Evolutionary conservation across 768 basidiomycete species (phyloP).

Genomic region (Antrodiella citrinella): DNA sequence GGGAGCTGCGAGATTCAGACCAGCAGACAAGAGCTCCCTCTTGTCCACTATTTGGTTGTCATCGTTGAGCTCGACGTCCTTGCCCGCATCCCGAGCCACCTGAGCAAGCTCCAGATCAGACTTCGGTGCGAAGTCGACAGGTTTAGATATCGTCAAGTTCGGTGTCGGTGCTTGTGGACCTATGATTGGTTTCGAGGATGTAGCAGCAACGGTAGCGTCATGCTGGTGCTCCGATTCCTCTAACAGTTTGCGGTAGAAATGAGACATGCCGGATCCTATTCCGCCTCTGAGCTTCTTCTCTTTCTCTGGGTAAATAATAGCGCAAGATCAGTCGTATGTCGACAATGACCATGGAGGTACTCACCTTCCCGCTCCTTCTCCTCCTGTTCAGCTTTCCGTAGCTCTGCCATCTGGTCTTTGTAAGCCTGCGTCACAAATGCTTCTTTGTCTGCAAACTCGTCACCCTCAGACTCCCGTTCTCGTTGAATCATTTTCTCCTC

Average conservation of each 20-base stretch:
- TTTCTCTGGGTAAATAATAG: conserved; percentile 34
- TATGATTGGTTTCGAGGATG: conserved; percentile 41
- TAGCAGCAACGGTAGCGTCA: conserved; percentile 80
- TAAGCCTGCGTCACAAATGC: conserved; percentile 97
- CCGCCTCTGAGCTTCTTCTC: conserved; percentile 55
- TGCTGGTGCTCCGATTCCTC: conserved; percentile 78
- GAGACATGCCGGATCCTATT: conserved; percentile 64
- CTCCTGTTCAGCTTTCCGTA: conserved; percentile 86
- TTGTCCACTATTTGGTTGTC: conserved; percentile 98
- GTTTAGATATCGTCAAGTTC: conserved; percentile 74
- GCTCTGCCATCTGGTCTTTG: conserved; percentile 92
- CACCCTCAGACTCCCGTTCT: conserved; percentile 90
- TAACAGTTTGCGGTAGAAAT: conserved; percentile 73
- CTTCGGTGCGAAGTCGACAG: conserved; percentile 48
- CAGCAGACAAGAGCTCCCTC: conserved; percentile 83
- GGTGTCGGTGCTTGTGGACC: conserved; percentile 57
- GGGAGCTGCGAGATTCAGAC: conserved; percentile 81
- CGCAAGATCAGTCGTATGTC: too few species aligned
- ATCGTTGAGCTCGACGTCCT: conserved; percentile 89
- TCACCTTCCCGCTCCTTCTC: conserved; percentile 83
- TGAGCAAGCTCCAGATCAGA: conserved; percentile 73
- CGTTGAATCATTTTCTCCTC: conserved; percentile 97
- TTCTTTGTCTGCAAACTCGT: conserved; percentile 90
- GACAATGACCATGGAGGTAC: conserved; percentile 15
- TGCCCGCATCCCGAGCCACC: conserved; percentile 64